Conservation (phyloP, 2,329 filamentous ascomycete species). For the Calonectria pteridis region DNA sequence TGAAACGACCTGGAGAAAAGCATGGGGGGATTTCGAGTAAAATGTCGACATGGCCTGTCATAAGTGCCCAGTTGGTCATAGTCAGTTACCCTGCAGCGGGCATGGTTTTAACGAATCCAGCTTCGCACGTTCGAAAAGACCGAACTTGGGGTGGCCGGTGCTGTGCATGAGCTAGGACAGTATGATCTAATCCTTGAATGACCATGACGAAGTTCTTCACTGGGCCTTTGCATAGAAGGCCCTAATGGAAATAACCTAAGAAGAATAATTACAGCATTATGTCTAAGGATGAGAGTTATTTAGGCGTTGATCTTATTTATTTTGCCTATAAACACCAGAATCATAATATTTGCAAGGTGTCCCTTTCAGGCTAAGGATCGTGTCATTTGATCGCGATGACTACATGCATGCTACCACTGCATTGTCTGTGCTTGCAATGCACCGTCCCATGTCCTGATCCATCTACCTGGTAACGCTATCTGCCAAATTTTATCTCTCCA, state of each 20-base stretch:
- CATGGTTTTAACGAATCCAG: neutral
- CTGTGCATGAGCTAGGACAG: neutral
- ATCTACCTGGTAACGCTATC: neutral
- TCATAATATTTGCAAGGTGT: neutral
- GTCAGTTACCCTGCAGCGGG: neutral
- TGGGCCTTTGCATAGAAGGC: neutral
- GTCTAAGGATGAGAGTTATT: neutral
- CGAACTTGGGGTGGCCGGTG: neutral
- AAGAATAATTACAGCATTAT: neutral
- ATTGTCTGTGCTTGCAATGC: neutral
- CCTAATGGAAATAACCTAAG: neutral
- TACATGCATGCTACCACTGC: neutral
- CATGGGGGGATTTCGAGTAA: too few relatives aligned
- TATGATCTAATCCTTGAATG: neutral
- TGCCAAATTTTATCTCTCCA: neutral
- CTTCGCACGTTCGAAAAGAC: neutral
- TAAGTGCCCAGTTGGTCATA: neutral
- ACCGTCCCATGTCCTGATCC: neutral
- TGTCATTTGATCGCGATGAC: neutral
- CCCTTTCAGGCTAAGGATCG: neutral
- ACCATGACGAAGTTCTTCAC: neutral
- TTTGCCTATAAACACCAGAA: neutral
- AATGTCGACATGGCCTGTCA: neutral
- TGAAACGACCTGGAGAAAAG: neutral
- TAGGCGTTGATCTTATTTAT: neutral